phyloP scores from a whole-genome alignment of 805 yeast genomes.

The Candida maltosa region DNA sequence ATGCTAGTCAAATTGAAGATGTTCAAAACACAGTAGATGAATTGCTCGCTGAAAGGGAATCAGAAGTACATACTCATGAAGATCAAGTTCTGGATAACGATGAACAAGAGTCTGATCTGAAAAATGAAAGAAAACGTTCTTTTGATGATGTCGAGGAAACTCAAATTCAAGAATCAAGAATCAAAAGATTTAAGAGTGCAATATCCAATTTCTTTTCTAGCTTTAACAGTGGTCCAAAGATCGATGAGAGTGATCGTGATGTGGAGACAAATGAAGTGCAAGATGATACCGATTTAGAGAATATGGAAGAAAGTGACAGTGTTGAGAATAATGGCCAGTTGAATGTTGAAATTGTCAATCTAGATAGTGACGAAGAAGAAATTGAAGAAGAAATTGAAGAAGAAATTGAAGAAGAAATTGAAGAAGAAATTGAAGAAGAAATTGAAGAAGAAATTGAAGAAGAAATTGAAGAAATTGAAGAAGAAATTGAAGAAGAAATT shows the following conservation, averaged over 20 bases:
- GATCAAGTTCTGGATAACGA: not conserved
- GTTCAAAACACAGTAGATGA: not conserved
- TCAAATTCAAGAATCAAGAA: too few relatives aligned
- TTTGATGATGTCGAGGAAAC: too few relatives aligned
- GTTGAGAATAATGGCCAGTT: constrained; percentile 6
- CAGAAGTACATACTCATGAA: not conserved
- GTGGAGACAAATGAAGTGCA: not conserved
- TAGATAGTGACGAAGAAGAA: constrained; percentile 13
- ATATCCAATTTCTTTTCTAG: too few relatives aligned
- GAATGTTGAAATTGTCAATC: constrained; percentile 16
- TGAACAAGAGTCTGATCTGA: not conserved
- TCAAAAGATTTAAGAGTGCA: too few relatives aligned
- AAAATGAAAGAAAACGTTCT: too few relatives aligned
- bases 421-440: constrained; percentile 7
- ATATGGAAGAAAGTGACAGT: constrained; percentile 12
- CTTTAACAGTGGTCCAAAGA: too few relatives aligned
- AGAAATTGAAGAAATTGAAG: constrained; percentile 8
- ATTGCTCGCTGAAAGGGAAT: not conserved
- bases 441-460: constrained; percentile 4
- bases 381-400: constrained; percentile 16
- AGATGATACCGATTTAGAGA: constrained; percentile 6
- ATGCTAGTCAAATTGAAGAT: too few relatives aligned
- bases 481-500: constrained; percentile 9
- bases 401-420: constrained; percentile 14
- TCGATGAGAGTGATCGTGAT: too few relatives aligned